Conservation (phyloP, 139 green algal species). For the Micromonas commoda region DNA sequence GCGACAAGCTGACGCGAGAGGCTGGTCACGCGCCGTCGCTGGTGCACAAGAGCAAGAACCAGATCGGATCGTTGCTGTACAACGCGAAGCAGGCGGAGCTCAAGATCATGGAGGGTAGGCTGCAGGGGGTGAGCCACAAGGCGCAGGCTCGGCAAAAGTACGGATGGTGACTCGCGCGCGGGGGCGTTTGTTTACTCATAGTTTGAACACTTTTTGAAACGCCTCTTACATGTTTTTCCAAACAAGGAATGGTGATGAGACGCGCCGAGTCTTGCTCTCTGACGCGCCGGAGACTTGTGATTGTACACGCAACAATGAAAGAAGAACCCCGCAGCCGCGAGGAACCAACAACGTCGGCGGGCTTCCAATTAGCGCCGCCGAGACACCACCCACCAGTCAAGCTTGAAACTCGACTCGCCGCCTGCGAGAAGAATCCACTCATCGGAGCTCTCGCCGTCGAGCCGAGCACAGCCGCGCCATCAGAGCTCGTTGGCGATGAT, state of each 20-base stretch:
- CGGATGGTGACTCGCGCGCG: conserved; percentile 3
- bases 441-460: not conserved
- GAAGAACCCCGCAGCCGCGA: not conserved
- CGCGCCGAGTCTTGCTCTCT: no score
- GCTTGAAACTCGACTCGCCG: no score
- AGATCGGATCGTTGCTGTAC: conserved; percentile 14
- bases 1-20: not conserved
- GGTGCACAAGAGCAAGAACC: conserved; percentile 3
- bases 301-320: not conserved
- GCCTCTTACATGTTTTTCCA: no score
- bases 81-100: not conserved
- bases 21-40: not conserved
- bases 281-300: not conserved
- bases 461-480: not conserved
- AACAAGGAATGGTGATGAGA: no score
- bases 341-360: not conserved
- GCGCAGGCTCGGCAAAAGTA: not conserved
- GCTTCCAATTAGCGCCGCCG: no score
- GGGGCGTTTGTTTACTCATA: no score
- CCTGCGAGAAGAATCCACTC: no score
- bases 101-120: not conserved
- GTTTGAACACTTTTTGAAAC: no score
- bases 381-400: no score
- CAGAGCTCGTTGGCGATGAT: conserved; percentile 63
- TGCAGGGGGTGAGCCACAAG: not conserved